Percentiles rank a stretch among this genome's conserved stretches.
Conservation (phyloP, 2,329 filamentous ascomycete genomes). For the Pezizomycotina sp. region DNA sequence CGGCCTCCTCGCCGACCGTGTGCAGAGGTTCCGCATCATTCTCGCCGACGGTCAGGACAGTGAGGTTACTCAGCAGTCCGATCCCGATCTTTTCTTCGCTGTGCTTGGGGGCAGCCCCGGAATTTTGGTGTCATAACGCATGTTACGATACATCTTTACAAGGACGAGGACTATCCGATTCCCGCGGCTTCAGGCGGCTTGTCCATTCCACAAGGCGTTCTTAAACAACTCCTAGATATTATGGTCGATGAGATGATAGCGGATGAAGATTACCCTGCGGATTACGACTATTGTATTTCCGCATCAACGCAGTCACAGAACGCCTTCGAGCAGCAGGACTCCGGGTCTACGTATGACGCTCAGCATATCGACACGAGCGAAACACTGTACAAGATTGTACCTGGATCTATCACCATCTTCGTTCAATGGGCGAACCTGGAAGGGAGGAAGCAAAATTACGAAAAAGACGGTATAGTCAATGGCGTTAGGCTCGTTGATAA, state of each 20-base stretch:
- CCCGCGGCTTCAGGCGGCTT: slow-evolving; percentile 32
- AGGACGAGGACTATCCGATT: slow-evolving; percentile 31
- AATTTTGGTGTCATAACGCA: slow-evolving; percentile 28
- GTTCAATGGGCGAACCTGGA: slow-evolving; percentile 35
- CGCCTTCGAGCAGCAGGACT: slow-evolving; percentile 27
- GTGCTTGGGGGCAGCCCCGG: slow-evolving; percentile 28
- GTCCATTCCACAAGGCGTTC: slow-evolving; percentile 29
- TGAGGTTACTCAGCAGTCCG: slow-evolving; percentile 22
- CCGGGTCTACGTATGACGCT: slow-evolving; percentile 28
- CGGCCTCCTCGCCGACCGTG: slow-evolving; percentile 27
- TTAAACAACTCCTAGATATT: slow-evolving; percentile 30
- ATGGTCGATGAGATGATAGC: slow-evolving; percentile 35
- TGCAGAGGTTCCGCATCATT: slow-evolving; percentile 25
- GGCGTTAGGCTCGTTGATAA: too few relatives aligned
- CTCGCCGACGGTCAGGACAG: slow-evolving; percentile 24
- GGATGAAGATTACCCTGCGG: slow-evolving; percentile 31
- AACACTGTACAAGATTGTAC: slow-evolving; percentile 29
- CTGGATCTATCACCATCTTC: slow-evolving; percentile 33
- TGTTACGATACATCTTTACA: slow-evolving; percentile 29
- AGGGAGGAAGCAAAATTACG: slow-evolving; percentile 27
- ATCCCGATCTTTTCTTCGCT: slow-evolving; percentile 26
- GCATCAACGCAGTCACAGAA: slow-evolving; percentile 23
- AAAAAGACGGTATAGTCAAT: too few relatives aligned
- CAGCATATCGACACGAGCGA: slow-evolving; percentile 29
- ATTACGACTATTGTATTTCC: slow-evolving; percentile 35